phyloP scores from a whole-genome alignment of 495 filamentous ascomycete genomes.

The Acidiella bohemica region DNA sequence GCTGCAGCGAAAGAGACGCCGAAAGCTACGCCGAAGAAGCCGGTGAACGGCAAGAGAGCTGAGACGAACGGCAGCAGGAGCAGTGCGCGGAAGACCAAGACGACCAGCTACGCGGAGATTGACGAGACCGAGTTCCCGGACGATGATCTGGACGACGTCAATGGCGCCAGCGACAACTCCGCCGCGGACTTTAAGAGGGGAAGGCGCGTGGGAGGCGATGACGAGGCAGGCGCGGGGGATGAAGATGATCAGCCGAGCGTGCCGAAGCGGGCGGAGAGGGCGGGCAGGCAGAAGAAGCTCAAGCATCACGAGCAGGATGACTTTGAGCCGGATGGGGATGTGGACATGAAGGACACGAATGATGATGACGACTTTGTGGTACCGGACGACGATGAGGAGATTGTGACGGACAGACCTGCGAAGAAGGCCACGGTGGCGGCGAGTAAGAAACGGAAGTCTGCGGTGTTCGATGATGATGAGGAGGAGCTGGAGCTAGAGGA shows the following conservation, averaged over 20 bases:
- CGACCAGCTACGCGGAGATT: constrained; percentile 18
- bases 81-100: constrained; percentile 15
- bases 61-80: constrained; percentile 10
- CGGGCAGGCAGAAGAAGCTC: constrained; percentile 19
- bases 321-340: constrained; percentile 22
- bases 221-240: constrained; percentile 22
- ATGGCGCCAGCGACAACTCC: constrained; percentile 15
- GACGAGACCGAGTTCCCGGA: constrained; percentile 30
- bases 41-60: constrained; percentile 19
- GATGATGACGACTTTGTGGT: constrained; percentile 31
- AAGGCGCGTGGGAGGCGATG: constrained; percentile 24
- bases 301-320: constrained; percentile 24
- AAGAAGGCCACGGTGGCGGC: constrained; percentile 30
- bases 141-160: constrained; percentile 21
- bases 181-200: constrained; percentile 24
- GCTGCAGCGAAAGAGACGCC: constrained; percentile 11
- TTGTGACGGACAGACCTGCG: constrained; percentile 23
- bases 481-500: constrained; percentile 35
- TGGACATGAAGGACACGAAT: constrained; percentile 32
- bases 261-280: constrained; percentile 11
- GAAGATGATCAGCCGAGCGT: constrained; percentile 19
- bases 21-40: constrained; percentile 23
- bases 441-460: constrained; percentile 45
- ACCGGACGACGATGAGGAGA: constrained; percentile 27
- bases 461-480: constrained; percentile 29